Conservation (phyloP, 2,329 filamentous ascomycete species). For the Penicillium nordicum region DNA sequence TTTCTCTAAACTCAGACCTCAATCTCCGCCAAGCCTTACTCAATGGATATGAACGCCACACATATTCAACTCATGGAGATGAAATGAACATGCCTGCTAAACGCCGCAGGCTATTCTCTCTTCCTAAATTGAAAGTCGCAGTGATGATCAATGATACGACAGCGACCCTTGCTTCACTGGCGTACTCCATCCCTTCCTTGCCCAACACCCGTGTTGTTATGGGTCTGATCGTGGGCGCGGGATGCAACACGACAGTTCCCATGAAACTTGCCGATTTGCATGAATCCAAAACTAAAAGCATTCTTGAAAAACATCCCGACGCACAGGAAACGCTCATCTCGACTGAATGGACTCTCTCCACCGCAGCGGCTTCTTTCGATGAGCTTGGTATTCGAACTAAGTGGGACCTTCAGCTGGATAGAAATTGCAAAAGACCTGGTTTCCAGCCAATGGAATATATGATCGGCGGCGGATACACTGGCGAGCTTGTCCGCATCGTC, state of each 20-base stretch:
- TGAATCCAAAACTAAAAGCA: conserved; percentile 53
- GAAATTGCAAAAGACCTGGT: conserved; percentile 61
- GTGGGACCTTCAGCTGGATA: conserved; percentile 66
- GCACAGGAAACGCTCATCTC: conserved; percentile 66
- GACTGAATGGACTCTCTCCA: conserved; percentile 76
- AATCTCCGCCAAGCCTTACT: conserved; percentile 33
- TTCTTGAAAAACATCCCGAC: conserved; percentile 44
- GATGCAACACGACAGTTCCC: conserved; percentile 72
- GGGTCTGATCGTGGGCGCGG: conserved; percentile 74
- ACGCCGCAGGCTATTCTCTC: conserved; percentile 31
- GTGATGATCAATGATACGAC: conserved; percentile 78
- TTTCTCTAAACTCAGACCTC: conserved; percentile 38
- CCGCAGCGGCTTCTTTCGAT: conserved; percentile 61
- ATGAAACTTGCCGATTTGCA: conserved; percentile 61
- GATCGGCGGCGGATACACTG: conserved; percentile 69
- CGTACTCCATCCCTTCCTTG: conserved; percentile 62
- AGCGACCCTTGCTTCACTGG: conserved; percentile 71
- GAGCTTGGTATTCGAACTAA: conserved; percentile 59
- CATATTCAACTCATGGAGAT: conserved; percentile 30
- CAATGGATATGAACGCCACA: conserved; percentile 44
- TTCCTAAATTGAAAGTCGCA: conserved; percentile 64
- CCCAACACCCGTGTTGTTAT: conserved; percentile 63
- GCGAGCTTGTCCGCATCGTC: conserved; percentile 67
- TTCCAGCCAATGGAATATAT: conserved; percentile 80
- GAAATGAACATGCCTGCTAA: conserved; percentile 22